Evolutionary conservation across 495 filamentous ascomycete species (phyloP).

Genomic region (Penicillium lividum): DNA sequence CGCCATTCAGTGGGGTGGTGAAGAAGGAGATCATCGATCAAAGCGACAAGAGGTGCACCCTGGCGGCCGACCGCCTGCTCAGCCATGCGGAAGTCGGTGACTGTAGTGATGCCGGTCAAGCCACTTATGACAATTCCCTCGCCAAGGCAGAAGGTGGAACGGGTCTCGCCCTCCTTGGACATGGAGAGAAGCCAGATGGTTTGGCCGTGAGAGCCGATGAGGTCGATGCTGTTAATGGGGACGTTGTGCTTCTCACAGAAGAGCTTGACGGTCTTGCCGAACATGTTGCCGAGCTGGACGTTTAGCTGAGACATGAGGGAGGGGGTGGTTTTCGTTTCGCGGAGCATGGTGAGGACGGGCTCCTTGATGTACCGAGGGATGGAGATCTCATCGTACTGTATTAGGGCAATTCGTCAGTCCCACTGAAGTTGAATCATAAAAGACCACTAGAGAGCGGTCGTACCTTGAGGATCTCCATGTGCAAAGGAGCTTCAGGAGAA

Average conservation of each 20-base stretch:
- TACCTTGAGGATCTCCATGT: conserved; percentile 47
- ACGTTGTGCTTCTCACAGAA: conserved; percentile 48
- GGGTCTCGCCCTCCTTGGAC: conserved; percentile 48
- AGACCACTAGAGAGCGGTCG: conserved; percentile 4
- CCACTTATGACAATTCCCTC: conserved; percentile 48
- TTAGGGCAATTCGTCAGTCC: background rate
- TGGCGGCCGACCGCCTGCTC: conserved; percentile 50
- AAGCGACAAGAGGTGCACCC: conserved; percentile 46
- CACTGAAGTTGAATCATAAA: no score
- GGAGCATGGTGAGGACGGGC: conserved; percentile 56
- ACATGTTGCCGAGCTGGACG: conserved; percentile 52
- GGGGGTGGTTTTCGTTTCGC: conserved; percentile 51
- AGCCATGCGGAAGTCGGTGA: conserved; percentile 47
- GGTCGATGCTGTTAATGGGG: conserved; percentile 50
- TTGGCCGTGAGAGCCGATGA: conserved; percentile 60
- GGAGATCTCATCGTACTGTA: conserved; percentile 42
- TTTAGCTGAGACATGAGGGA: conserved; percentile 55
- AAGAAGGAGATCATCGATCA: conserved; percentile 52
- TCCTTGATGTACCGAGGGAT: conserved; percentile 55
- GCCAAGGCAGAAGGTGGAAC: conserved; percentile 50
- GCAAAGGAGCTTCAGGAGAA: conserved; percentile 47
- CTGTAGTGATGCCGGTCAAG: conserved; percentile 45
- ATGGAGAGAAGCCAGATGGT: conserved; percentile 60
- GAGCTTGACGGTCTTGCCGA: conserved; percentile 47
- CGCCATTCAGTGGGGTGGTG: conserved; percentile 57